Base-by-base conservation (phyloP, 1,139 yeast genomes). In the Magnusiomyces sp. region DNA sequence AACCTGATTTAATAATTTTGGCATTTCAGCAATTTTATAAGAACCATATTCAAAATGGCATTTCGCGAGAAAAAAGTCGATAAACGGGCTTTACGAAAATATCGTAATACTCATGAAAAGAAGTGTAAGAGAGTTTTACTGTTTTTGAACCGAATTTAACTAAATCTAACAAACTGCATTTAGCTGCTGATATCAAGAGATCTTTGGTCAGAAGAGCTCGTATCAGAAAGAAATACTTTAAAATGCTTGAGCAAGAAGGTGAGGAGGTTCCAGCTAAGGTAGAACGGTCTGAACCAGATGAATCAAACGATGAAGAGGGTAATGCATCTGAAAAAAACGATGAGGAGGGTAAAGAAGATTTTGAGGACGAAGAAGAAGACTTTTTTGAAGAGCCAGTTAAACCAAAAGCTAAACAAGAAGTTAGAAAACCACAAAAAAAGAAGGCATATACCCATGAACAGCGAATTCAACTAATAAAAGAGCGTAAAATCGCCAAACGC, bases 201-300 rank as follows among this genome's bases (percentile, higher is more conserved):
- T 83, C 94, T 11, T 75, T 90, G 57, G 76, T 79, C 1, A 95
- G 88, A 62, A 76, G 89, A 55, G 88, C 96, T n/a, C 74, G 94
- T 58, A 75, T 89, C 57, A 79, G 89, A 70, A 85, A 82, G 64
- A 81, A 80, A 52, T 90, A 90, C 63, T 82, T 87, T 71, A 88
- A 89, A 63, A 71, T 88, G 54, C 68, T 88, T 47, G 87, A 87
- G 57, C 76, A 79, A 53, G 94, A 88, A 59, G 90, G 88, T 45
- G 48, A 54, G 17, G 58, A 56, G 2, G 58, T 56, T 37, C 51
- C 48, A 2, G 48, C 45, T 17, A 39, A 43, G 40, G 57, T 53
- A 17, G 49, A 27, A 10, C 52, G 51, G 20, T 51, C 59, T n/a
- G 46, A 34, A 49, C 37, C 27, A 43, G 19, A 45, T 32, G 19